Evolutionary conservation across 2,329 filamentous ascomycete species (phyloP).

Genomic region (Fonsecaea pugnacius): DNA sequence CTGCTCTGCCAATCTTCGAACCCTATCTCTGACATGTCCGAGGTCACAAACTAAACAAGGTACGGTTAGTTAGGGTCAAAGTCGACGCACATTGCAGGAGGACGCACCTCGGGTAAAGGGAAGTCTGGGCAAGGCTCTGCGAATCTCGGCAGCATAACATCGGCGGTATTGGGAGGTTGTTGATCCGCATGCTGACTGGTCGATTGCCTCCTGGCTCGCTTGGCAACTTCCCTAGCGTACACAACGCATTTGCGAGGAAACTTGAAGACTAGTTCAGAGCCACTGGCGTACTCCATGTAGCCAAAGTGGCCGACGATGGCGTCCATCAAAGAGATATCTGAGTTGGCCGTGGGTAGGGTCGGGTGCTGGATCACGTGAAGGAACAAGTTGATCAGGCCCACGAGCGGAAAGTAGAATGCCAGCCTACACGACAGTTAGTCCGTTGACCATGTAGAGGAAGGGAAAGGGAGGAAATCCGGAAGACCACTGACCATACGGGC

Average conservation of each 20-base stretch:
- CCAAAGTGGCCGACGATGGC: constrained; percentile 3
- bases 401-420: constrained; percentile 3
- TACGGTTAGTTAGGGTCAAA: background rate
- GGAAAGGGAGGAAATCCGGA: too few species aligned
- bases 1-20: background rate
- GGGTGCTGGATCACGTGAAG: constrained; percentile 6
- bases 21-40: background rate
- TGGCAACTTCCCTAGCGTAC: constrained; percentile 2
- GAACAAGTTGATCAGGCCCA: constrained; percentile 7
- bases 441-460: too few species aligned
- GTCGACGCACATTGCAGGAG: background rate
- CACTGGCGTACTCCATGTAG: constrained; percentile 2
- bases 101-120: background rate
- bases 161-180: background rate
- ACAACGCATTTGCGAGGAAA: background rate
- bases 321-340: constrained; percentile 1
- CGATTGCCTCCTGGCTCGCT: background rate
- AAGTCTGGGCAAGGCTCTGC: background rate
- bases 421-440: background rate
- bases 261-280: background rate
- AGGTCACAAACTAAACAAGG: background rate
- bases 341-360: background rate
- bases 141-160: background rate
- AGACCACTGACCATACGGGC: background rate
- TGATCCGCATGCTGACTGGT: background rate